These are phyloP conservation scores for Neurospora sp. DNA, from an alignment of 495 filamentous ascomycete species.

Conservation along the genomic window DNA sequence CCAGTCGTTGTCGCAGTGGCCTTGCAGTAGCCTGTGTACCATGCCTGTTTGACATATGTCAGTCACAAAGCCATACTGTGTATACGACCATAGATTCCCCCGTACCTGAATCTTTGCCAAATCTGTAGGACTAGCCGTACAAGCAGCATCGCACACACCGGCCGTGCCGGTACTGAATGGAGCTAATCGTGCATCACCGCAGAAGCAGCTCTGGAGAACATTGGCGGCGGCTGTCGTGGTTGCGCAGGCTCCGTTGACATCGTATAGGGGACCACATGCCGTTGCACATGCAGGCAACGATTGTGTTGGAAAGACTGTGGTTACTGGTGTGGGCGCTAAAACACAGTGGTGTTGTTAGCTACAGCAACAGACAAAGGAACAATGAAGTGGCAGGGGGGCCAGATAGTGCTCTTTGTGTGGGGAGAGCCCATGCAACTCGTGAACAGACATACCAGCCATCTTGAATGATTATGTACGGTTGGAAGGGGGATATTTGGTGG, in stretches of 20 bases:
- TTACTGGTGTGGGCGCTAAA: slow-evolving; percentile 8
- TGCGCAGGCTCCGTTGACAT: slow-evolving; percentile 43
- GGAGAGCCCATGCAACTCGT: not conserved
- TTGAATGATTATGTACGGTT: not conserved
- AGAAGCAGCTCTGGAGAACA: slow-evolving; percentile 37
- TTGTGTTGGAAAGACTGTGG: slow-evolving; percentile 36
- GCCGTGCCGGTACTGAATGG: slow-evolving; percentile 30
- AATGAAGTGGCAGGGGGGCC: not conserved
- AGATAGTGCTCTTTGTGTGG: not conserved
- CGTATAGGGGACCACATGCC: slow-evolving; percentile 39
- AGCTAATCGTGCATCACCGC: slow-evolving; percentile 28
- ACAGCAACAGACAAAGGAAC: not conserved
- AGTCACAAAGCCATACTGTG: not conserved
- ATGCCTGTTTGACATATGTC: slow-evolving; percentile 11
- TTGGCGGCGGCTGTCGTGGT: slow-evolving; percentile 14
- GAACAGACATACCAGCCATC: not conserved
- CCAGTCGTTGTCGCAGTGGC: slow-evolving; percentile 13
- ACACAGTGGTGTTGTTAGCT: not conserved
- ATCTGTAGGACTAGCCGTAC: slow-evolving; percentile 22
- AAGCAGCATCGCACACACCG: slow-evolving; percentile 31
- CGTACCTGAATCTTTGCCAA: slow-evolving; percentile 28
- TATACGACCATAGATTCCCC: not conserved
- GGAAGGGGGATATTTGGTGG: not conserved
- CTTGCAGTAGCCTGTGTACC: slow-evolving; percentile 38
- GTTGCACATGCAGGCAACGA: slow-evolving; percentile 37